Conservation (phyloP, 2,329 filamentous ascomycete species). For the Epicoccum nigrum region DNA sequence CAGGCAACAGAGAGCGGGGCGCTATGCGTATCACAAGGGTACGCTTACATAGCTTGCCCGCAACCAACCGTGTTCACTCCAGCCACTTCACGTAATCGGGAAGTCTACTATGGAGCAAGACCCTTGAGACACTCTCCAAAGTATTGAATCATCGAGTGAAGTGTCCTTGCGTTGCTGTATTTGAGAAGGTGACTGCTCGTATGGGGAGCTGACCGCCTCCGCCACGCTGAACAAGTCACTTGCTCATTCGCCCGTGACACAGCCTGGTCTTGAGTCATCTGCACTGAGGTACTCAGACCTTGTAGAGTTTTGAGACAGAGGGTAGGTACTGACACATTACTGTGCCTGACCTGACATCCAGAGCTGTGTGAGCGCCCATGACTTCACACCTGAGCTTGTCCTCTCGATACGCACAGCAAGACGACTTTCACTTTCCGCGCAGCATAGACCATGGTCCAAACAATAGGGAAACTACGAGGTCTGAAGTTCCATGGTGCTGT, state of each 20-base stretch:
- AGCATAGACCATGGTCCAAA: too few species aligned
- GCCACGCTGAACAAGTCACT: slow-evolving; percentile 34
- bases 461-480: too few species aligned
- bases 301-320: neutral
- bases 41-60: slow-evolving; percentile 15
- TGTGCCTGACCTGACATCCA: too few species aligned
- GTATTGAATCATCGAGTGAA: slow-evolving; percentile 19
- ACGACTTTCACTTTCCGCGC: too few species aligned
- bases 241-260: slow-evolving; percentile 37
- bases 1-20: slow-evolving; percentile 40
- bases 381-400: too few species aligned
- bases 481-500: too few species aligned
- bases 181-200: slow-evolving; percentile 31
- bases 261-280: slow-evolving; percentile 27
- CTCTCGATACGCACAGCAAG: too few species aligned
- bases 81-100: slow-evolving; percentile 21
- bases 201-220: slow-evolving; percentile 40
- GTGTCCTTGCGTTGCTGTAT: slow-evolving; percentile 25
- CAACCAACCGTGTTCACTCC: slow-evolving; percentile 4
- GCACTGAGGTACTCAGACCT: slow-evolving; percentile 6
- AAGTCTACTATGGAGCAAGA: slow-evolving; percentile 21
- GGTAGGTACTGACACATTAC: neutral
- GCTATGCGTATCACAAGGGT: slow-evolving; percentile 25
- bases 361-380: too few species aligned
- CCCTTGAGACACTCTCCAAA: slow-evolving; percentile 13